phyloP scores from a whole-genome alignment of 2,329 filamentous ascomycete genomes.

The Arachnomyces sp. region DNA sequence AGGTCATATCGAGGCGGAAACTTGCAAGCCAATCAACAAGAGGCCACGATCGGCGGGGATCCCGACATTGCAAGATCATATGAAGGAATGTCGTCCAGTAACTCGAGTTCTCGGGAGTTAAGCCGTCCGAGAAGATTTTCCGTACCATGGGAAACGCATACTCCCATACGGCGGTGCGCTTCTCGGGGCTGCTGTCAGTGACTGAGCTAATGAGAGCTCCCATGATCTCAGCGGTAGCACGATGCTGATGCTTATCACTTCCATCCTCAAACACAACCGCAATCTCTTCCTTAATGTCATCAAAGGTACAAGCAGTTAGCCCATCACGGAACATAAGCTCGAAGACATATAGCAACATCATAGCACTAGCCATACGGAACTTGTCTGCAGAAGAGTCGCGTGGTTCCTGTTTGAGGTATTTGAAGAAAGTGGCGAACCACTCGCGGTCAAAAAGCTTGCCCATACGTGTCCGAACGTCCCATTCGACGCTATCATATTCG shows the following conservation, averaged over 20 bases:
- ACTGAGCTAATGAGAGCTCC: slow-evolving; percentile 76
- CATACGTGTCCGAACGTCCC: slow-evolving; percentile 64
- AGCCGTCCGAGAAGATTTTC: slow-evolving; percentile 75
- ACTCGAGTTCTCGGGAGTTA: slow-evolving; percentile 86
- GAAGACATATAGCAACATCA: slow-evolving; percentile 81
- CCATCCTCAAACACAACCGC: slow-evolving; percentile 78
- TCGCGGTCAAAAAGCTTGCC: slow-evolving; percentile 69
- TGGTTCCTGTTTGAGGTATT: slow-evolving; percentile 92
- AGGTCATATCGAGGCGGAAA: slow-evolving; percentile 87
- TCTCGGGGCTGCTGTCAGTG: slow-evolving; percentile 64
- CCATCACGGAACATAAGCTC: slow-evolving; percentile 73
- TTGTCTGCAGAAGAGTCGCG: slow-evolving; percentile 72
- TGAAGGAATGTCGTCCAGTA: slow-evolving; percentile 97
- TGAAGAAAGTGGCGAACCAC: slow-evolving; percentile 84
- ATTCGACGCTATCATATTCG: slow-evolving; percentile 75
- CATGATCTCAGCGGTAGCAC: slow-evolving; percentile 88
- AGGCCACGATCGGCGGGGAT: slow-evolving; percentile 79
- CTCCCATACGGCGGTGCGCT: slow-evolving; percentile 70
- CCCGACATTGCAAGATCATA: slow-evolving; percentile 76
- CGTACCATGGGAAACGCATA: slow-evolving; percentile 85
- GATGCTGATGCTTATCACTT: slow-evolving; percentile 94
- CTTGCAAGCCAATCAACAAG: slow-evolving; percentile 72
- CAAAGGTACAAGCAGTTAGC: slow-evolving; percentile 66
- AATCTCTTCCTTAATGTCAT: slow-evolving; percentile 78
- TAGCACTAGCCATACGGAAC: slow-evolving; percentile 80